A percentile compares a stretch with the other conserved stretches of the same genome.
phyloP scores from a whole-genome alignment of 2,329 filamentous ascomycete species.

The Aspergillus latus region DNA sequence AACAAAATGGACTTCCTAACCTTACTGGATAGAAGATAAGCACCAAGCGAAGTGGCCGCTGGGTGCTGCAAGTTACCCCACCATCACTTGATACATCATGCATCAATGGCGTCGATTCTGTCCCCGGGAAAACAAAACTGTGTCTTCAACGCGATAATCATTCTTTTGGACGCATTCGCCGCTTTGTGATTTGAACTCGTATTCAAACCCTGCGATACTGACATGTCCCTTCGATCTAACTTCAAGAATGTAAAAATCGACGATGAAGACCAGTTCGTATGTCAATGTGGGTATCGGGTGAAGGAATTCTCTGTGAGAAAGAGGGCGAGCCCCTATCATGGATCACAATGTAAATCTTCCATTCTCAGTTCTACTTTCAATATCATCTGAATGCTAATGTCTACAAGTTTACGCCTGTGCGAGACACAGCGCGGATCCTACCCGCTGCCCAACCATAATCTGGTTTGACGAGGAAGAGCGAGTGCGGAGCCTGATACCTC shows the following conservation, averaged over 20 bases:
- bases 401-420: neutral
- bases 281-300: conserved; percentile 2
- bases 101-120: neutral
- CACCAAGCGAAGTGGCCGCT: neutral
- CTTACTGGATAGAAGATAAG: neutral
- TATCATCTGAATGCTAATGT: neutral
- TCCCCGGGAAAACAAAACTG: neutral
- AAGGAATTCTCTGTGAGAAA: conserved; percentile 4
- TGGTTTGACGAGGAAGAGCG: conserved; percentile 7
- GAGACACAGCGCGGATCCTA: conserved; percentile 3
- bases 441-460: neutral
- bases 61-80: conserved; percentile 3
- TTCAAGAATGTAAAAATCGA: conserved; percentile 6
- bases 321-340: conserved; percentile 2
- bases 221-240: conserved; percentile 1
- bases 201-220: neutral
- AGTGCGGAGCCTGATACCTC: neutral
- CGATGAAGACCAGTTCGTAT: conserved; percentile 5
- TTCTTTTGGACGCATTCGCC: too few species aligned
- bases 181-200: neutral
- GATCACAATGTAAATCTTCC: neutral
- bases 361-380: neutral
- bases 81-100: neutral
- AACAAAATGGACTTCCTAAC: too few species aligned
- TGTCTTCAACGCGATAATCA: neutral